phyloP scores from a whole-genome alignment of 768 basidiomycete genomes.

The Suillus clintonianus region DNA sequence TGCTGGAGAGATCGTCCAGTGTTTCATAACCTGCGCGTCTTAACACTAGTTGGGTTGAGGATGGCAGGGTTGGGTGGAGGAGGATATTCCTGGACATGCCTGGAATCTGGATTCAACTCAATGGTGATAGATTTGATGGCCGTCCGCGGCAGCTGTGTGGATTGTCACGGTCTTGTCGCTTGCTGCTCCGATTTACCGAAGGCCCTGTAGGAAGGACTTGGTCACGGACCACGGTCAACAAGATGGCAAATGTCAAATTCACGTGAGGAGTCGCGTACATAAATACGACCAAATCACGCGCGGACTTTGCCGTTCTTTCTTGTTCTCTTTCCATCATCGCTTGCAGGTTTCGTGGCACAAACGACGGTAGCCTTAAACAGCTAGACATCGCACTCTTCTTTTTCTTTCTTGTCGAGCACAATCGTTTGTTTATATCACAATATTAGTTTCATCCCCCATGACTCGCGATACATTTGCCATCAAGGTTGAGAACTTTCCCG shows the following conservation, averaged over 20 bases:
- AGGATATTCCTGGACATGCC: slow-evolving; percentile 45
- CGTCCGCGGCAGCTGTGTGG: neutral
- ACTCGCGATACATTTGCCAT: slow-evolving; percentile 39
- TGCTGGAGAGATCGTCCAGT: slow-evolving; percentile 48
- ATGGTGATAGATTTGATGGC: neutral
- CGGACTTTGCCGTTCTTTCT: slow-evolving; percentile 28
- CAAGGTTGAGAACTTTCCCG: slow-evolving; percentile 43
- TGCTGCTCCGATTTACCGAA: neutral
- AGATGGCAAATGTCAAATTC: neutral
- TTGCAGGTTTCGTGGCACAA: slow-evolving; percentile 22
- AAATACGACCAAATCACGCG: slow-evolving; percentile 17
- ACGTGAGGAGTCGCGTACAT: slow-evolving; percentile 24
- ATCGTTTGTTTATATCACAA: slow-evolving; percentile 8
- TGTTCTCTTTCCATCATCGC: slow-evolving; percentile 24
- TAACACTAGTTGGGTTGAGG: slow-evolving; percentile 47
- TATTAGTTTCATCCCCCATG: slow-evolving; percentile 25
- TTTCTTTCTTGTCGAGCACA: slow-evolving; percentile 1
- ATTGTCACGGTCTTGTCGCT: neutral
- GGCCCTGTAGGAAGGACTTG: neutral
- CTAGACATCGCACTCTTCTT: neutral
- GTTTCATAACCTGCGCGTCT: slow-evolving; percentile 59
- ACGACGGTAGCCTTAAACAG: neutral
- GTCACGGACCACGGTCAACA: neutral
- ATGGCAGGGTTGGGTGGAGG: slow-evolving; percentile 47
- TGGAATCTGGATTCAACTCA: neutral